phyloP scores from a whole-genome alignment of 176 grass and related monocot genomes.

The Miscanthus lutarioriparius region DNA sequence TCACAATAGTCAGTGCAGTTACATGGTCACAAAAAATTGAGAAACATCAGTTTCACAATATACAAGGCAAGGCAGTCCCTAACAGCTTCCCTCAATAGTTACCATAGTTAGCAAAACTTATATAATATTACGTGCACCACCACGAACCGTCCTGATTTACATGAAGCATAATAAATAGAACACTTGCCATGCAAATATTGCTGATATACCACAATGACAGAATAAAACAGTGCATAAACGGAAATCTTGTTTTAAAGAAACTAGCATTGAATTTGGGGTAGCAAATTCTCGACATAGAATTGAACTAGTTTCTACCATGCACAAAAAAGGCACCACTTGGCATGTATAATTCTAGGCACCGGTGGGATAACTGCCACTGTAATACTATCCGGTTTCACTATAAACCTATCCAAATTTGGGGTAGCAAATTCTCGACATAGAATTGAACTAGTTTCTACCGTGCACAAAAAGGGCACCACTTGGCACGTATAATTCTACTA shows the following conservation, averaged over 20 bases:
- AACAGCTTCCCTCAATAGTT: not conserved
- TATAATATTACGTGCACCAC: not conserved
- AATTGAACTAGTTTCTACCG: not conserved
- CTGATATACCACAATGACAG: not conserved
- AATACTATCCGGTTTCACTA: not conserved
- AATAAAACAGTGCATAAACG: not conserved
- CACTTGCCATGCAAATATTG: not conserved
- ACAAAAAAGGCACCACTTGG: not conserved
- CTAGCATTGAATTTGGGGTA: not conserved
- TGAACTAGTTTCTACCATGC: not conserved
- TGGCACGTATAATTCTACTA: not conserved
- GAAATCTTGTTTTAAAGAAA: not conserved
- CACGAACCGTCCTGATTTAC: not conserved
- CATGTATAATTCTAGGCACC: not conserved
- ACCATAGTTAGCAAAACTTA: not conserved
- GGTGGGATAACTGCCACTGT: not conserved
- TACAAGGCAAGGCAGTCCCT: not conserved
- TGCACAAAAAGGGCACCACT: not conserved
- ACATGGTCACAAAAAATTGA: not conserved
- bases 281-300: not conserved
- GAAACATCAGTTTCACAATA: not conserved
- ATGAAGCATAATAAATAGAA: constrained; percentile 12
- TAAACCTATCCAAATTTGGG: not conserved
- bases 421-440: not conserved
- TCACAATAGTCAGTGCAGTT: not conserved